Evolutionary conservation across 1,284 basidiomycete species (phyloP), one percentile per base, ranked within the genome.

Genomic region (Naganishia liquefaciens): DNA sequence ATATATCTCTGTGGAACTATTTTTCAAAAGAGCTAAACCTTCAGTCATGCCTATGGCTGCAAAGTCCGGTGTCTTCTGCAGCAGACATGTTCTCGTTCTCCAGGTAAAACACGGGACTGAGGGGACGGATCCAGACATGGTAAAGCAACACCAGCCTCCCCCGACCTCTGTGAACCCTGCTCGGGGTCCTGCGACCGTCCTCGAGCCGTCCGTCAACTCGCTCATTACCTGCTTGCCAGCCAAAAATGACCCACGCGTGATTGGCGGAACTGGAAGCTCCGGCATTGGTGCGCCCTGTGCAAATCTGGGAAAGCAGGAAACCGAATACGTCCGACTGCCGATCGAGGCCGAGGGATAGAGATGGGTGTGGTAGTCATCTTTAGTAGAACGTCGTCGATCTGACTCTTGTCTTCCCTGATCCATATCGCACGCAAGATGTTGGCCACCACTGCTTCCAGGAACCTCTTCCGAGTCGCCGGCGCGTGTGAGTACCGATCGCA

Each of bases 261-360:
- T 60, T 60, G 55, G 55, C 55, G 55, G 55, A 60, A 49, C 49
- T 9, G 30, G 50, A 44, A 21, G 46, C 55, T 60, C 55, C 55
- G 55, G 43, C 10, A 23, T 49, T 10, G 5, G 5, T 21, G 55
- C 46, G 47, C 46, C 55, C 19, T 15, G 33, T 46, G 21, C 30
- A 11, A 11, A 19, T 33, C 15, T 23, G 13, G 27, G 19, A 30
- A n/a, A 21, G 28, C 25, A 17, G 33, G 53, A 60, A 49, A 60
- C 55, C 55, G 55, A 60, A 23, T 60, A 60, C 55, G 55, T 44
- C 55, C 55, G 55, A 60, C 55, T n/a, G n/a, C n/a, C 55, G 55
- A 60, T 60, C 55, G 44, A 60, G 25, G 42, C 21, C 27, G 25
- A 55, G 54, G 25, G 44, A 44, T 27, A 28, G 43, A 21, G 44